Percentiles rank a stretch among this genome's conserved stretches.
Evolutionary conservation across 176 grass and related monocot genomes (phyloP).

Genomic region (Aegilops tauschii): DNA sequence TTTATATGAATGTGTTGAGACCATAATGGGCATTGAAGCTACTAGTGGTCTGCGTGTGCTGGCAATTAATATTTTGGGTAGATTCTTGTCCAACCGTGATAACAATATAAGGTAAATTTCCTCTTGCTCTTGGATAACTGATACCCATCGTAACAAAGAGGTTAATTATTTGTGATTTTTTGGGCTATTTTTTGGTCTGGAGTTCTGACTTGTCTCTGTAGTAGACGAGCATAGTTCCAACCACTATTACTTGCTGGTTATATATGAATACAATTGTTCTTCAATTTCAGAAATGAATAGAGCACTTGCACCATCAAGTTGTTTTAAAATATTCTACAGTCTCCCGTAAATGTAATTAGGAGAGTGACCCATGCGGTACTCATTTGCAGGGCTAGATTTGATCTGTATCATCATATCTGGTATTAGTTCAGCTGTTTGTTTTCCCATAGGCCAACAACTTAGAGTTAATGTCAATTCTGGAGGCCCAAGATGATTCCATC

Average conservation of each 20-base stretch:
- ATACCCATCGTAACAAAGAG: background rate
- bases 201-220: conserved; percentile 9
- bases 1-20: conserved; percentile 98
- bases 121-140: conserved; percentile 1
- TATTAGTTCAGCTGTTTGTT: conserved; percentile 1
- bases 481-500: background rate
- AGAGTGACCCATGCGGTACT: background rate
- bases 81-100: conserved; percentile 98
- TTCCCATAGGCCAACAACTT: background rate
- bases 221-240: background rate
- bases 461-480: background rate
- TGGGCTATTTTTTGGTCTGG: background rate
- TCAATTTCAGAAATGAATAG: conserved; percentile 3
- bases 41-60: conserved; percentile 88
- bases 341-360: conserved; percentile 7
- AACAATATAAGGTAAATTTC: conserved; percentile 92
- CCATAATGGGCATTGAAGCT: conserved; percentile 98
- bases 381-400: background rate
- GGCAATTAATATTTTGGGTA: conserved; percentile 96
- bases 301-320: background rate
- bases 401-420: background rate
- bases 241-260: background rate
- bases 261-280: conserved; percentile 14
- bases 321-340: conserved; percentile 16
- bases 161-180: background rate